These are phyloP conservation scores for Dentipellis sp. DNA, from an alignment of 768 basidiomycete species.

Conservation along the genomic window DNA sequence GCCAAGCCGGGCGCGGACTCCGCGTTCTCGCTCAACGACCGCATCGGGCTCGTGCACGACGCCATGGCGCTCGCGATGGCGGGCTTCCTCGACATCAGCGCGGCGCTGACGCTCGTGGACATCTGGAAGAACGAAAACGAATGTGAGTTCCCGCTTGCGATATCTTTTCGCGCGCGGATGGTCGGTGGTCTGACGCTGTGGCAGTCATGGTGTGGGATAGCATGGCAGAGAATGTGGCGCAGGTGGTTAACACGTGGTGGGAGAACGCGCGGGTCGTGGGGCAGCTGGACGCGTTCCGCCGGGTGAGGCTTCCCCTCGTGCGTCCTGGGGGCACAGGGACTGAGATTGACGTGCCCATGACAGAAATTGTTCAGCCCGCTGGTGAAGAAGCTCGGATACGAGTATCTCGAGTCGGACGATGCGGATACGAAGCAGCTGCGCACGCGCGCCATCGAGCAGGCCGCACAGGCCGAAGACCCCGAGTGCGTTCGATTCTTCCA, in stretches of 20 bases:
- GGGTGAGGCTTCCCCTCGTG: slow-evolving; percentile 27
- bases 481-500: slow-evolving; percentile 18
- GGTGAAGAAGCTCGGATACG: slow-evolving; percentile 71
- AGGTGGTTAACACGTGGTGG: slow-evolving; percentile 71
- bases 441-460: slow-evolving; percentile 57
- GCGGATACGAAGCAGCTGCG: slow-evolving; percentile 64
- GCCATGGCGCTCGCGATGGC: slow-evolving; percentile 72
- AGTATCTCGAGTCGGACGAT: slow-evolving; percentile 56
- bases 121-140: slow-evolving; percentile 68
- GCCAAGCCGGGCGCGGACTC: slow-evolving; percentile 52
- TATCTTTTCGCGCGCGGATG: too few species aligned
- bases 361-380: slow-evolving; percentile 67
- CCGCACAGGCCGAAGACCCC: slow-evolving; percentile 38
- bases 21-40: slow-evolving; percentile 73
- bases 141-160: slow-evolving; percentile 42
- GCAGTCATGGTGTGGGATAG: slow-evolving; percentile 81
- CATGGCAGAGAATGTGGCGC: slow-evolving; percentile 45
- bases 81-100: slow-evolving; percentile 69
- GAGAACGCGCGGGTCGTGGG: slow-evolving; percentile 52
- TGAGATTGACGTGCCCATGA: too few species aligned
- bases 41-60: slow-evolving; percentile 84
- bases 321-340: too few species aligned
- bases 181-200: not conserved
- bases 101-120: slow-evolving; percentile 64
- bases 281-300: slow-evolving; percentile 49